Evolutionary conservation across 176 grass and related monocot species (phyloP), one percentile per base, ranked within the genome.

Genomic region (Oryza nivara): DNA sequence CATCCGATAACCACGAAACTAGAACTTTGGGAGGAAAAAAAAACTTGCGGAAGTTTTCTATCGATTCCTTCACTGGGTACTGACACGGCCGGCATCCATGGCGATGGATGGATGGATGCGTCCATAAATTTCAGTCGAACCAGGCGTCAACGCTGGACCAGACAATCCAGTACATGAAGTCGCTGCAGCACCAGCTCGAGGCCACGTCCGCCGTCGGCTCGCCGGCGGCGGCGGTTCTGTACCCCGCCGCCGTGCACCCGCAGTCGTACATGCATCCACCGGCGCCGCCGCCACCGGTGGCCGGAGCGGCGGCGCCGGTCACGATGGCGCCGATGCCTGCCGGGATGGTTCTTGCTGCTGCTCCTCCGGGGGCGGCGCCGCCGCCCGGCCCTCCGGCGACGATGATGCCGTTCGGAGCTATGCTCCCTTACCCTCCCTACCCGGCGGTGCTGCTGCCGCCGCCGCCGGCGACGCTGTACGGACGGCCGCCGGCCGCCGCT

Each of bases 131-230:
- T 22, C 77, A 79, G 63, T 47, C 23, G 7, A 34, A 80, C 46
- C 78, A 80, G 14, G 45, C 78, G 13, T 36, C 28, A 3, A 69
- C 78, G 65, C 46, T 80, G 65, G 78, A 80, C 19, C 45, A 68
- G 64, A 80, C 64, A 12, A 80, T 80, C 65, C 44, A 69, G 28
- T 80, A 80, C 46, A 23, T 80, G 45, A 80, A 69, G 46, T 80
- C 65, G 20, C 65, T 69, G 28, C 78, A 80, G 19, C 78, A 69
- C 38, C 76, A 80, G 17, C 15, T 80, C 4, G 28, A 69, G 11
- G 34, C 30, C 13, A 23, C 69, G 77, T 51, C 64, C 43, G 26
- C 20, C 43, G 26, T 32, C 0, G 36, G 11, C 35, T 44, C 22
- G 22, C 20, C 20, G 28, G 28, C 28, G 36, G 3, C 17, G 7